These are phyloP conservation scores for Peniophora sp. DNA, from an alignment of 1,284 basidiomycete genomes.

Conservation along the genomic window DNA sequence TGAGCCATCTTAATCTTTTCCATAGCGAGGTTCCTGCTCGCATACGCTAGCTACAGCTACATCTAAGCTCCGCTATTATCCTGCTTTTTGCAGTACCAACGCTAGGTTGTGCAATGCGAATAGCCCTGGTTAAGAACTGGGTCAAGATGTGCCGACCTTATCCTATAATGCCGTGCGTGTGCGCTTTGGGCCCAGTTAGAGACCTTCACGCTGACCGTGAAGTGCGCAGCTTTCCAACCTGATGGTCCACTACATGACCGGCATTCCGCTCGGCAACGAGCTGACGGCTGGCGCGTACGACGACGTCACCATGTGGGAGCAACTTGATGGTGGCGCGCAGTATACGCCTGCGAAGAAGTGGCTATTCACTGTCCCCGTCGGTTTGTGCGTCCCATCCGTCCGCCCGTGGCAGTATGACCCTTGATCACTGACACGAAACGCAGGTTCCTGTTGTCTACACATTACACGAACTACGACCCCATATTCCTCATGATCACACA, in stretches of 20 bases:
- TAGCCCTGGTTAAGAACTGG: too few species aligned
- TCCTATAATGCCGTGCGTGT: constrained; percentile 82
- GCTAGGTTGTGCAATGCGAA: too few species aligned
- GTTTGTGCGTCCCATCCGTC: constrained; percentile 55
- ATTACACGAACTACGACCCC: constrained; percentile 95
- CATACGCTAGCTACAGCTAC: too few species aligned
- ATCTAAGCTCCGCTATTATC: too few species aligned
- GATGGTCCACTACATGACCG: constrained; percentile 99
- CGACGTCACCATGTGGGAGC: constrained; percentile 97
- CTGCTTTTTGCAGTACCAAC: too few species aligned
- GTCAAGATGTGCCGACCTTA: too few species aligned
- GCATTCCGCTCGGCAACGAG: constrained; percentile 91
- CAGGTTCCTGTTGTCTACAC: constrained; percentile 95
- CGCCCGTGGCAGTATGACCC: constrained; percentile 1
- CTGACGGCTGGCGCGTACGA: constrained; percentile 91
- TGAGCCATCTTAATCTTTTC: too few species aligned
- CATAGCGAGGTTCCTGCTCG: too few species aligned
- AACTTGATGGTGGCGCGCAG: constrained; percentile 97
- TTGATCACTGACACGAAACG: constrained; percentile 1
- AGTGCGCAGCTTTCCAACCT: constrained; percentile 77
- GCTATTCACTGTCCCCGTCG: constrained; percentile 87
- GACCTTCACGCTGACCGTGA: constrained; percentile 3
- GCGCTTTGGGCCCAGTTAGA: constrained; percentile 1
- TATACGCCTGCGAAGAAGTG: constrained; percentile 99
- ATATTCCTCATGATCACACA: constrained; percentile 85